phyloP scores from a whole-genome alignment of 768 basidiomycete genomes.

The Suillus discolor region DNA sequence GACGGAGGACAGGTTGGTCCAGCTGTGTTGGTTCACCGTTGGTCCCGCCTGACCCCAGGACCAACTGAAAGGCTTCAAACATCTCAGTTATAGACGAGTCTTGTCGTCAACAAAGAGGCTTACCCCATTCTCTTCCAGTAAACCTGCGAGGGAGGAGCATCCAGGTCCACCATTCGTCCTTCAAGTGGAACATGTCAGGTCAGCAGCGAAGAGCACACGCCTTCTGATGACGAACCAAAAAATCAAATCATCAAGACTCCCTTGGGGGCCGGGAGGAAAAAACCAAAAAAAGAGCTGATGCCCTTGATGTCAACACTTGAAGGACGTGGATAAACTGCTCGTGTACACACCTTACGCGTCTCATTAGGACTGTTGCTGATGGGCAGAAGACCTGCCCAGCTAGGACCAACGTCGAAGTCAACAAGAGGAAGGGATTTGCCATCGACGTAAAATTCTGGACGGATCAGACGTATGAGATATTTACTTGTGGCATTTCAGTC shows the following conservation, averaged over 20 bases:
- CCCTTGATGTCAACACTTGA: not conserved
- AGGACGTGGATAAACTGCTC: not conserved
- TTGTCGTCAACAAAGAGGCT: no score
- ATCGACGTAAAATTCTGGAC: conserved; percentile 70
- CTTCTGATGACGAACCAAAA: not conserved
- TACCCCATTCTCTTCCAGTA: no score
- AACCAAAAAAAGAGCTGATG: conserved; percentile 77
- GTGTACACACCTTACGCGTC: conserved; percentile 56
- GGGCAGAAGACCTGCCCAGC: conserved; percentile 73
- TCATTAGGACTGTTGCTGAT: conserved; percentile 63
- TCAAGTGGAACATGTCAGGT: not conserved
- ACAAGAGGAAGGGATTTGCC: conserved; percentile 67
- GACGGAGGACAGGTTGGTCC: not conserved
- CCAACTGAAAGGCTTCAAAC: no score
- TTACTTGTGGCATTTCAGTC: not conserved
- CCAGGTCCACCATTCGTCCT: not conserved
- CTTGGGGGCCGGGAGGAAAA: conserved; percentile 76
- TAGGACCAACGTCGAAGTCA: conserved; percentile 73
- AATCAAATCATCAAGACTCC: conserved; percentile 31
- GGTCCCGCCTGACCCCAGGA: no score
- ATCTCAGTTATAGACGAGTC: no score
- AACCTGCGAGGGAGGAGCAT: no score
- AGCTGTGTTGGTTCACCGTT: not conserved
- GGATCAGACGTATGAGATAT: conserved; percentile 10
- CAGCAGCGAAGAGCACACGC: not conserved